A percentile compares a stretch with the other conserved stretches of the same genome.
Evolutionary conservation across 139 green algal genomes (phyloP).

Genomic region (Axilococcus clingmanii): DNA sequence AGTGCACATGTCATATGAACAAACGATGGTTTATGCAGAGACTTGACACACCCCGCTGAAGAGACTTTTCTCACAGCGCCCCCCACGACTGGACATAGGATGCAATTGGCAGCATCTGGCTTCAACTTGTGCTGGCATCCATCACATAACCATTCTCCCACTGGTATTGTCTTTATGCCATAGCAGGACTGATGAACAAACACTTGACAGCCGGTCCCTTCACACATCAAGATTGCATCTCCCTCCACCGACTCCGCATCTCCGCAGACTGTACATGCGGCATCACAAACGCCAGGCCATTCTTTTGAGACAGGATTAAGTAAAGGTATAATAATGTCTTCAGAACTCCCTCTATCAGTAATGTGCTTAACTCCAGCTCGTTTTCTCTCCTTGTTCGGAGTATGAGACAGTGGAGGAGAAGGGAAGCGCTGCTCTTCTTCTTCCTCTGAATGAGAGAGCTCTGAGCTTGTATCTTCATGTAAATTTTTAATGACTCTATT

Average conservation of each 20-base stretch:
- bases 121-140: conserved; percentile 19
- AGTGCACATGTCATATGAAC: conserved; percentile 30
- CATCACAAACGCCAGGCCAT: conserved; percentile 10
- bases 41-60: conserved; percentile 8
- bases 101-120: conserved; percentile 12
- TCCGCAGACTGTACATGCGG: conserved; percentile 21
- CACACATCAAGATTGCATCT: conserved; percentile 37
- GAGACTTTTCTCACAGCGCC: conserved; percentile 17
- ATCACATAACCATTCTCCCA: conserved; percentile 29
- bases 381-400: not conserved
- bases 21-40: not conserved
- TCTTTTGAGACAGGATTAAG: not conserved
- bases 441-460: too few relatives aligned
- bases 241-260: conserved; percentile 13
- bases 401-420: too few relatives aligned
- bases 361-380: too few relatives aligned
- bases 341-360: too few relatives aligned
- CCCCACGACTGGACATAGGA: conserved; percentile 22
- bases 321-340: too few relatives aligned
- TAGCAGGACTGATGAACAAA: conserved; percentile 34
- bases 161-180: conserved; percentile 16
- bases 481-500: too few relatives aligned
- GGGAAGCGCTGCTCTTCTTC: too few relatives aligned
- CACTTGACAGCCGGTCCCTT: conserved; percentile 28
- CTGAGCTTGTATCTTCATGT: too few relatives aligned